Evolutionary conservation across 2,329 filamentous ascomycete species (phyloP), one percentile per base, ranked within the genome.

Genomic region (Didymella exigua): DNA sequence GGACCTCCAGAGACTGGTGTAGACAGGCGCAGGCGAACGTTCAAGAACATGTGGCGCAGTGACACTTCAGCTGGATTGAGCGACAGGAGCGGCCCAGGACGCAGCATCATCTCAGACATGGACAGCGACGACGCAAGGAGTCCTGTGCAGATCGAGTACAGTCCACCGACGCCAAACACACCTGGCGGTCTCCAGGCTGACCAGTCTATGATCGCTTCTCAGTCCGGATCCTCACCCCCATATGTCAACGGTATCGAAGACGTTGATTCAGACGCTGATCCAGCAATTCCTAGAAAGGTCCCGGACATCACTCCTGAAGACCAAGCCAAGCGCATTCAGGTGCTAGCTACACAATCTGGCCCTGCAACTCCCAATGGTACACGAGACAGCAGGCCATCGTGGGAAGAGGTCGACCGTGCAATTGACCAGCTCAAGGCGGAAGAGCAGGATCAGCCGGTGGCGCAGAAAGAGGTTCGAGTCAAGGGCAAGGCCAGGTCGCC

Each of bases 321-420:
- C n/a, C 62, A 71, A 54, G 65, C 67, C 21, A 58, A 63, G 34
- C 62, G 70, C 23, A 56, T 71, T 4, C 59, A 67, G 36, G 70
- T 73, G 0, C 58, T 75, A 7, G 73, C 71, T 44, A 77, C 76
- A 8, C 77, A 78, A 57, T 79, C 77, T 26, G 75, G 76, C 0
- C 77, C 78, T 23, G 74, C 76, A 2, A 79, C 77, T 10, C 77
- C 77, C 0, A 74, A 72, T 21, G 78, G 77, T 0, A 75, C 71
- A 13, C 65, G 77, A 24, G 75, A 78, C 53, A 68, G 61, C 33
- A 55, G 69, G 6, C 71, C 72, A 0, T 72, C 67, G 16, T 75
- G 73, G 73, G 72, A 74, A 33, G 72, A 73, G 49, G 71, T 74
- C 6, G 70, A 74, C 42, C 66, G 68, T 0, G 70, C 71, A 0